Evolutionary conservation across 73 alveolate species (phyloP).

Genomic region (Tetrahymena thermophila): DNA sequence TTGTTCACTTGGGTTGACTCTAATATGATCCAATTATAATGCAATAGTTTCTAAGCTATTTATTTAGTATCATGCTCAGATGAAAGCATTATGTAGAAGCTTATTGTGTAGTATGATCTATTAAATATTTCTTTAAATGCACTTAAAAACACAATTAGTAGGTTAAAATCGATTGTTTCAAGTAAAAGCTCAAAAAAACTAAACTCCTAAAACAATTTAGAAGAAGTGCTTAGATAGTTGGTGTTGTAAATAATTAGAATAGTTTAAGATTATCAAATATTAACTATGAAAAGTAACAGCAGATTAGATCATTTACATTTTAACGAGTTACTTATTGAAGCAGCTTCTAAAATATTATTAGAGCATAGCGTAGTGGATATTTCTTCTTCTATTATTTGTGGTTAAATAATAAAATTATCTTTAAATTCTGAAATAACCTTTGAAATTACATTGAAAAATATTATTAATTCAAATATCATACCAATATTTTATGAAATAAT

Average conservation of each 20-base stretch:
- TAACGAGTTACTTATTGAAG: background rate
- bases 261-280: background rate
- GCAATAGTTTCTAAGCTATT: background rate
- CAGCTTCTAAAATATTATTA: background rate
- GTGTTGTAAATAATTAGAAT: background rate
- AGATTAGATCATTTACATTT: background rate
- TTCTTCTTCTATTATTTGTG: background rate
- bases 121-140: background rate
- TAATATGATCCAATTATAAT: background rate
- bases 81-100: background rate
- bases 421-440: background rate
- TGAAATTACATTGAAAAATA: background rate
- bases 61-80: background rate
- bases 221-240: background rate
- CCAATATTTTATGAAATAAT: background rate
- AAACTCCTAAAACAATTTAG: background rate
- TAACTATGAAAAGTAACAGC: background rate
- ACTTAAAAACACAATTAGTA: background rate
- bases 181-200: background rate
- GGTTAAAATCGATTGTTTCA: background rate
- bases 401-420: background rate
- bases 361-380: background rate
- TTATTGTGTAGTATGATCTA: background rate
- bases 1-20: background rate
- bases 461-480: background rate